These are phyloP conservation scores for Pestalotiopsis sp. DNA, from an alignment of 2,329 filamentous ascomycete species.

Conservation along the genomic window DNA sequence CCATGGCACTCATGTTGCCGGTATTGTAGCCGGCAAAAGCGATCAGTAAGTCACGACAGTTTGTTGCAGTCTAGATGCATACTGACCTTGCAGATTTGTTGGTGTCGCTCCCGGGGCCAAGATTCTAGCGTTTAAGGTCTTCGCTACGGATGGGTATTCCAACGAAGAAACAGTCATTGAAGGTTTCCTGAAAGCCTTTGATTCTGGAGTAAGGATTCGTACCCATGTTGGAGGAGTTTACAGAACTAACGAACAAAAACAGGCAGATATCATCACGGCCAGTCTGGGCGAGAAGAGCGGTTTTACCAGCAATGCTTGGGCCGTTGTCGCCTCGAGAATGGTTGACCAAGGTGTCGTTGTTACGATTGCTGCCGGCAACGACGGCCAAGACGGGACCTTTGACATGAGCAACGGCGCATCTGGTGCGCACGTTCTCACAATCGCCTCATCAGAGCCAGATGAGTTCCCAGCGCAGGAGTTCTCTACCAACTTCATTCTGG, in stretches of 20 bases:
- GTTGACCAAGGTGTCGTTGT: conserved; percentile 33
- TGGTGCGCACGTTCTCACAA: conserved; percentile 24
- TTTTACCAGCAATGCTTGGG: conserved; percentile 39
- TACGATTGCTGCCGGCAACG: conserved; percentile 21
- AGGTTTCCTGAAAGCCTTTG: conserved; percentile 22
- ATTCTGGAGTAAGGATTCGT: conserved; percentile 18
- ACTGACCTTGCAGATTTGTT: conserved; percentile 17
- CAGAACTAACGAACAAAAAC: background rate
- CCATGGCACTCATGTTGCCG: conserved; percentile 24
- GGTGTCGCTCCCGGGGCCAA: conserved; percentile 25
- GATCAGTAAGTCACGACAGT: conserved; percentile 16
- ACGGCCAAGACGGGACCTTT: conserved; percentile 24
- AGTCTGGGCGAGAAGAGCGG: conserved; percentile 22
- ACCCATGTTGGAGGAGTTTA: no score
- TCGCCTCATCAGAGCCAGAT: conserved; percentile 22
- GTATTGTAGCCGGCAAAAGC: conserved; percentile 23
- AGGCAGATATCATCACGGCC: conserved; percentile 25
- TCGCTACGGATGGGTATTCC: conserved; percentile 18
- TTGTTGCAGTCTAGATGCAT: background rate
- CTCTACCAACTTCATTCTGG: conserved; percentile 20
- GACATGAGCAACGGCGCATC: conserved; percentile 24
- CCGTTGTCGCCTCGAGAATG: conserved; percentile 39
- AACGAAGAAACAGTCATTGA: conserved; percentile 24
- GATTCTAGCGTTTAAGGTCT: conserved; percentile 23
- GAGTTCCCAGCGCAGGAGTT: conserved; percentile 21